A percentile compares a stretch with the other conserved stretches of the same genome.
Conservation (phyloP, 208 protist species). For the Crithidia thermophila region DNA sequence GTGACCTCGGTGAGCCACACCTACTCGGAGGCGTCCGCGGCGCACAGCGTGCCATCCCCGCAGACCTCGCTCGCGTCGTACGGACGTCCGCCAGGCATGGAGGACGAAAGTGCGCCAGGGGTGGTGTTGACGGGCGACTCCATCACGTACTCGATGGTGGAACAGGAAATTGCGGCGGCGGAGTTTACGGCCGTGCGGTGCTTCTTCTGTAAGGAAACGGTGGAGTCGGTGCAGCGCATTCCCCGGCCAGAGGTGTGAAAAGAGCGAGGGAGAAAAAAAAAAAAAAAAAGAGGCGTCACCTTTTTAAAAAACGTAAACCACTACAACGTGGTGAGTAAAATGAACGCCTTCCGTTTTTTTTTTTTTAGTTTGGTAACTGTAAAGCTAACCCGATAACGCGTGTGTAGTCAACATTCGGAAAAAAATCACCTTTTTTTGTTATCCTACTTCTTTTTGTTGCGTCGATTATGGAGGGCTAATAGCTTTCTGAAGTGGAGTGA, state of each 20-base stretch:
- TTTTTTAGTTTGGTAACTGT: no score
- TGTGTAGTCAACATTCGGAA: no score
- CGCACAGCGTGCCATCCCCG: background rate
- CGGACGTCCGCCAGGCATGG: no score
- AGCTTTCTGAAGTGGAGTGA: no score
- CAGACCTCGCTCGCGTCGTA: slow-evolving; percentile 1
- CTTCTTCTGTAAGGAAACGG: slow-evolving; percentile 40
- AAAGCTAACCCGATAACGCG: no score
- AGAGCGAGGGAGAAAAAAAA: background rate
- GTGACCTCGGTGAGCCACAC: background rate
- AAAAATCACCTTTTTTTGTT: no score
- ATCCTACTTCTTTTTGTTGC: no score
- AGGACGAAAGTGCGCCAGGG: background rate
- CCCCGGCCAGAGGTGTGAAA: background rate
- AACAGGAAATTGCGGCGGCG: background rate
- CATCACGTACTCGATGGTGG: background rate
- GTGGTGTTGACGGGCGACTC: slow-evolving; percentile 4
- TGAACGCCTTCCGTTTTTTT: no score
- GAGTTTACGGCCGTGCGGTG: slow-evolving; percentile 16
- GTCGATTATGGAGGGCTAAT: no score
- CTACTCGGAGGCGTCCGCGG: slow-evolving; percentile 1
- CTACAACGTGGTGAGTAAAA: no score
- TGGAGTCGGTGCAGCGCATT: slow-evolving; percentile 5
- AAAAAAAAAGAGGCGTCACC: background rate
- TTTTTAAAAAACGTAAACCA: no score